These are phyloP conservation scores for Vitis vinifera DNA, from an alignment of 164 flowering plant genomes.

Conservation along the genomic window DNA sequence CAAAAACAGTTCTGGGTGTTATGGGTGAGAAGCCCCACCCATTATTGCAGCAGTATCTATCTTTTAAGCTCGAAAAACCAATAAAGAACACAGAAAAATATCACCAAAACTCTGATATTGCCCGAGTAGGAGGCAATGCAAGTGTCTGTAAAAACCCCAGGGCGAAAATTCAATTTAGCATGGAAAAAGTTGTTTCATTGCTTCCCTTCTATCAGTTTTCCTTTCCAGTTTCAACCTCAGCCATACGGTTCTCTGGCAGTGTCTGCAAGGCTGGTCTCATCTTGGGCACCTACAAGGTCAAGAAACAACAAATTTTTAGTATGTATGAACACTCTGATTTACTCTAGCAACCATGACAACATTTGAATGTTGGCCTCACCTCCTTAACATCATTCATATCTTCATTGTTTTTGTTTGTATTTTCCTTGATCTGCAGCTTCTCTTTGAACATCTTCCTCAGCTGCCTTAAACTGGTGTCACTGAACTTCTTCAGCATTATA, in stretches of 20 bases:
- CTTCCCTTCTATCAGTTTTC: not conserved
- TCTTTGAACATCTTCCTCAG: constrained; percentile 37
- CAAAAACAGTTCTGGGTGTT: too few relatives aligned
- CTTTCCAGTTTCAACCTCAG: not conserved
- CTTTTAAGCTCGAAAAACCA: too few relatives aligned
- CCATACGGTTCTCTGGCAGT: constrained; percentile 27
- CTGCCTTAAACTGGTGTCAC: constrained; percentile 34
- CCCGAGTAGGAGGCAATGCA: too few relatives aligned
- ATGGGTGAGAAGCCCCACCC: too few relatives aligned
- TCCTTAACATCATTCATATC: constrained; percentile 3
- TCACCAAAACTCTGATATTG: too few relatives aligned
- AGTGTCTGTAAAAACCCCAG: too few relatives aligned
- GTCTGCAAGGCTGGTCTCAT: constrained; percentile 36
- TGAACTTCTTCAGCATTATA: not conserved
- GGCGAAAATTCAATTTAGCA: too few relatives aligned
- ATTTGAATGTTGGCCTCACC: constrained; percentile 13
- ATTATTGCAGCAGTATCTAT: too few relatives aligned
- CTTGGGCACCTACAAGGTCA: constrained; percentile 9
- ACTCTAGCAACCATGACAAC: not conserved
- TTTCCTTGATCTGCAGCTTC: constrained; percentile 7
- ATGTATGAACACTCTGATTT: not conserved
- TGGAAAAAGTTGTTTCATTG: not conserved
- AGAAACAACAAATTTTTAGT: too few relatives aligned
- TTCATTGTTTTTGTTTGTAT: not conserved
- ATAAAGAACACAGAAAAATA: too few relatives aligned